phyloP scores from a whole-genome alignment of 768 basidiomycete species.

The Phanerochaete sordida region DNA sequence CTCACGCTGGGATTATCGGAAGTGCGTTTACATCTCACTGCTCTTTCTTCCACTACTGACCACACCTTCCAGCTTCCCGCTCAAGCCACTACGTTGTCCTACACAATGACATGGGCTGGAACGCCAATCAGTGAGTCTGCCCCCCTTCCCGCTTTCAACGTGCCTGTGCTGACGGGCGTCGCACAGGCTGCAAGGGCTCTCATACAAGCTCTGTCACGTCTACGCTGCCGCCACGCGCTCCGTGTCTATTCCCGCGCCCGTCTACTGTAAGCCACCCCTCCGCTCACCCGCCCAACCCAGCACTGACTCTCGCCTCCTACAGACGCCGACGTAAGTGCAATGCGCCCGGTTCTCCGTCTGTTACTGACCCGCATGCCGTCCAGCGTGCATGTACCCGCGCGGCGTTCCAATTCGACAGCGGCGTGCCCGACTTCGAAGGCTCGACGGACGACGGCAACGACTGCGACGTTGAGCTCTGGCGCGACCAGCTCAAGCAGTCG shows the following conservation, averaged over 20 bases:
- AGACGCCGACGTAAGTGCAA: conserved; percentile 63
- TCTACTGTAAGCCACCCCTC: conserved; percentile 45
- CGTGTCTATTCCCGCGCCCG: conserved; percentile 57
- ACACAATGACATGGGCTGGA: conserved; percentile 27
- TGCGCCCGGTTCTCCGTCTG: neutral
- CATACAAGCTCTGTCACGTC: conserved; percentile 48
- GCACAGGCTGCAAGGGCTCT: conserved; percentile 42
- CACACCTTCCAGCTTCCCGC: conserved; percentile 39
- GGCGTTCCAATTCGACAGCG: conserved; percentile 5
- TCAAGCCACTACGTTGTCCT: conserved; percentile 59
- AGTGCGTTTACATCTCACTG: conserved; percentile 21
- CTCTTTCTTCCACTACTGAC: neutral
- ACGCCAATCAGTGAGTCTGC: conserved; percentile 1
- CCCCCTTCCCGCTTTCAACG: neutral
- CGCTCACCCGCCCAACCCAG: neutral
- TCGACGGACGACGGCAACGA: neutral
- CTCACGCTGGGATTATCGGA: conserved; percentile 51
- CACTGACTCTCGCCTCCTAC: conserved; percentile 2
- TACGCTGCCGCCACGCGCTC: conserved; percentile 54
- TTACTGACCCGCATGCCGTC: neutral
- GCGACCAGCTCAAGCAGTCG: neutral
- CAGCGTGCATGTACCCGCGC: conserved; percentile 12
- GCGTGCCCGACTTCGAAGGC: neutral
- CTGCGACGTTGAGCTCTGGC: neutral
- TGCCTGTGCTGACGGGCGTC: conserved; percentile 28